Base-by-base conservation (phyloP, 805 yeast genomes). In the Zygosaccharomyces pseudorouxii region DNA sequence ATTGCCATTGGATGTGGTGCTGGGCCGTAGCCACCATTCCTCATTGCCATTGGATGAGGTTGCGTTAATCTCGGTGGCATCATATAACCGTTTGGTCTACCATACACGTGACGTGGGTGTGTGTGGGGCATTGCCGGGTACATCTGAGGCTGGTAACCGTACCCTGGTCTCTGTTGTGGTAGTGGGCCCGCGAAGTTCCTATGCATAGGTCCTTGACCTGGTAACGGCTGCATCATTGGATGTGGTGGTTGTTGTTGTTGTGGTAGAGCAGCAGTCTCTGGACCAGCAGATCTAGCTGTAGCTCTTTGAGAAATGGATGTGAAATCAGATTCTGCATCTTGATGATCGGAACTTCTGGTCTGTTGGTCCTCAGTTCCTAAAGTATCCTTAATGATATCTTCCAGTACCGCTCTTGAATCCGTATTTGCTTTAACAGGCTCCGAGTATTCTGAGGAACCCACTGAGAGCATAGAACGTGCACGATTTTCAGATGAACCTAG, bases 291-390 rank as follows among this genome's bases (percentile, higher is more conserved):
- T 43, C 49, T 55, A 55, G 47, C 52, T 12, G 80, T 74, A 23
- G 82, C 89, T 62, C 92, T 72, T 65, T 85, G 92, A 6, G 90
- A 83, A 1, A 86, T 86, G 45, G 89, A 81, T 1, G 93, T 85
- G 65, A 86, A 83, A 58, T 82, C 84, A 0, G 92, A 84, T 16
- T 54, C 59, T 11, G 51, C 49, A 31, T 54, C 55, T 30, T 41
- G 42, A 28, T 49, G 56, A 37, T 51, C 44, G 2, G 44, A 42
- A 25, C 38, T 46, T 7, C 44, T 54, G 8, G 46, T 41, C 12
- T 46, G 51, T 4, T 42, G 52, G 16, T 54, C 58, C 6, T 54
- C 54, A 6, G 45, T 46, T 12, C 48, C 38, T 18, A 54, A 33
- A 5, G 55, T 55, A 18, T 53, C 56, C 27, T 55, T 55, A 48